Percentiles rank a stretch among this genome's conserved stretches.
Evolutionary conservation across 352 stramenopile species (phyloP).

Genomic region (Phytophthora colocasiae): DNA sequence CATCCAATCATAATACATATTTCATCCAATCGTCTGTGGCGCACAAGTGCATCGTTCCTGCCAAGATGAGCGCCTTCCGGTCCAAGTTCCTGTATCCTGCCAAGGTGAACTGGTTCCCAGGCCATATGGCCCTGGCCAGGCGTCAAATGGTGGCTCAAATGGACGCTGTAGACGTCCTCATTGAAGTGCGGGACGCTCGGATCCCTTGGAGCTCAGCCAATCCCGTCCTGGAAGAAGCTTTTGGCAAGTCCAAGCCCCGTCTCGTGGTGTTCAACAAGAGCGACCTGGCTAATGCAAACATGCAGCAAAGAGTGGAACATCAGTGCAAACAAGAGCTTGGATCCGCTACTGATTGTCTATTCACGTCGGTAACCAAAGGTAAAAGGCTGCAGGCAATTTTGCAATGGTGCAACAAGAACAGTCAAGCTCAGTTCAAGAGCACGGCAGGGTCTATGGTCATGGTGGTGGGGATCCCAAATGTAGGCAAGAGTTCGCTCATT

Average conservation of each 20-base stretch:
- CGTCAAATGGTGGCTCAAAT: constrained; percentile 86
- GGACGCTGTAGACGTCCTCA: constrained; percentile 82
- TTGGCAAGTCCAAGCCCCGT: constrained; percentile 79
- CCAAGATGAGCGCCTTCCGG: constrained; percentile 69
- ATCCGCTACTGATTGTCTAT: constrained; percentile 61
- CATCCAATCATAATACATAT: constrained; percentile 2
- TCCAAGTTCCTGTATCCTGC: constrained; percentile 78
- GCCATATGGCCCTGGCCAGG: constrained; percentile 84
- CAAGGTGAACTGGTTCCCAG: constrained; percentile 91
- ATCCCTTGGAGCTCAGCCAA: constrained; percentile 89
- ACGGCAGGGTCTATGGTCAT: constrained; percentile 90
- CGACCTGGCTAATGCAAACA: constrained; percentile 86
- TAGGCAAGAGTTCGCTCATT: constrained; percentile 92
- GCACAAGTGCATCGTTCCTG: constrained; percentile 6
- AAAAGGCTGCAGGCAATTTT: constrained; percentile 80
- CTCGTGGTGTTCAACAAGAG: constrained; percentile 91
- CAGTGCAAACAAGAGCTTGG: constrained; percentile 56
- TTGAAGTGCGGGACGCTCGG: constrained; percentile 85
- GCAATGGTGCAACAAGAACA: constrained; percentile 81
- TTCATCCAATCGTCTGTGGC: constrained; percentile 35
- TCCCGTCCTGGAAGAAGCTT: constrained; percentile 77
- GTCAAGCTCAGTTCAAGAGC: constrained; percentile 82
- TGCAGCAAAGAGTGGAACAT: constrained; percentile 78
- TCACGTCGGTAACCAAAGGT: constrained; percentile 83
- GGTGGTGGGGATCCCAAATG: constrained; percentile 90